Evolutionary conservation across 2,329 filamentous ascomycete species (phyloP).

Genomic region (Periconia macrospinosa): DNA sequence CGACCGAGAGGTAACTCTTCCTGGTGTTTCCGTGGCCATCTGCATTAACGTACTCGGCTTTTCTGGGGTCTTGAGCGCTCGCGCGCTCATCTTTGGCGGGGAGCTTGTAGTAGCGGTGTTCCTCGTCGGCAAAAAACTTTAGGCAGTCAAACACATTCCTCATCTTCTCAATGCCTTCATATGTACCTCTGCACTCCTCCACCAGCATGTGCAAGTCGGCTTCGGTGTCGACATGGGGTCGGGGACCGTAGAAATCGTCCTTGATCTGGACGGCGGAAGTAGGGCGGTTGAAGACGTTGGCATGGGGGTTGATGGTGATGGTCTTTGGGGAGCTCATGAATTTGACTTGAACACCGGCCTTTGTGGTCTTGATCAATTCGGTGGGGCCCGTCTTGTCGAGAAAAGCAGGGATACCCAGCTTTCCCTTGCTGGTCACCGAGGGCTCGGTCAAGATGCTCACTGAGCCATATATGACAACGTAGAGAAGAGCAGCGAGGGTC

Average conservation of each 20-base stretch:
- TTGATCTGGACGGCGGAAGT: conserved; percentile 53
- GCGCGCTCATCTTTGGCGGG: conserved; percentile 46
- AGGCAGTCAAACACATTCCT: conserved; percentile 56
- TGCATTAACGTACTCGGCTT: conserved; percentile 47
- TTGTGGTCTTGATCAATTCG: conserved; percentile 46
- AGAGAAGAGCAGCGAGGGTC: conserved; percentile 45
- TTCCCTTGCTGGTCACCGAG: conserved; percentile 41
- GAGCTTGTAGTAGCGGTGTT: conserved; percentile 55
- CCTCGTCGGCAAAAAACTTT: conserved; percentile 52
- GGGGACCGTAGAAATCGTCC: conserved; percentile 55
- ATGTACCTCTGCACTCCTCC: conserved; percentile 56
- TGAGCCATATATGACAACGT: conserved; percentile 45
- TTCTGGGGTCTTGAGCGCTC: conserved; percentile 45
- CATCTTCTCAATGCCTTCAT: conserved; percentile 58
- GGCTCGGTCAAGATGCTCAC: conserved; percentile 47
- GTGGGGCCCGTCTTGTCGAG: conserved; percentile 46
- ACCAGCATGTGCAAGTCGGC: conserved; percentile 57
- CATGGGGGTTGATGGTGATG: conserved; percentile 54
- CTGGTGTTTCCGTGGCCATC: conserved; percentile 47
- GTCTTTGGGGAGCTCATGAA: conserved; percentile 45
- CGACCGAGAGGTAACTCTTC: conserved; percentile 39
- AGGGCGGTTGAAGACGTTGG: conserved; percentile 58
- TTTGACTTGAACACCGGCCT: conserved; percentile 46
- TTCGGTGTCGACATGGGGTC: conserved; percentile 57
- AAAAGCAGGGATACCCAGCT: conserved; percentile 46